Conservation (phyloP, 2,329 filamentous ascomycete genomes). For the Paramyrothecium sp. region DNA sequence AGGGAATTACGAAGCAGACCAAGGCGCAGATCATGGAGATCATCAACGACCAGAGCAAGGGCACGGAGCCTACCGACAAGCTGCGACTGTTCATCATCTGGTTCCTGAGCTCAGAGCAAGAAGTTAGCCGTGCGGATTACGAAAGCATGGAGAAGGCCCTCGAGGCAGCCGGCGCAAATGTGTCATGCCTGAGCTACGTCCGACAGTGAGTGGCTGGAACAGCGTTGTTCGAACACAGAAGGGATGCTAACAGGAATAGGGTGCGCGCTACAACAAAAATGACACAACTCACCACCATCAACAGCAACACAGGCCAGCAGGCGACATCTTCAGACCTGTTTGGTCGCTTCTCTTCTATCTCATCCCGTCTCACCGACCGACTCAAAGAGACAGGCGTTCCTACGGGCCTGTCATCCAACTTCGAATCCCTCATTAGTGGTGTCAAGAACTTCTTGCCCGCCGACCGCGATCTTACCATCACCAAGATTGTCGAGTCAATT, state of each 20-base stretch:
- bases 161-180: slow-evolving; percentile 71
- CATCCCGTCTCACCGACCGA: slow-evolving; percentile 86
- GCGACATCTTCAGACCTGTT: slow-evolving; percentile 74
- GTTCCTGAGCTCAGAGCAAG: slow-evolving; percentile 91
- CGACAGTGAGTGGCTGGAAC: slow-evolving; percentile 61
- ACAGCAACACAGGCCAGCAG: slow-evolving; percentile 67
- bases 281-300: slow-evolving; percentile 94
- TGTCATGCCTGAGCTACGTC: slow-evolving; percentile 78
- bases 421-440: slow-evolving; percentile 90
- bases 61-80: slow-evolving; percentile 83
- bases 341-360: slow-evolving; percentile 88
- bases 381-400: slow-evolving; percentile 88
- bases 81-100: slow-evolving; percentile 94
- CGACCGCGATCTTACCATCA: slow-evolving; percentile 93
- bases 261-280: slow-evolving; percentile 94
- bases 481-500: slow-evolving; percentile 95
- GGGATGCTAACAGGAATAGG: slow-evolving; percentile 38
- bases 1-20: slow-evolving; percentile 86
- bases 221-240: not conserved
- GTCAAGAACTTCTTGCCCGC: slow-evolving; percentile 98
- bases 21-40: slow-evolving; percentile 87
- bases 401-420: slow-evolving; percentile 68
- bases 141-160: slow-evolving; percentile 84
- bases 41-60: slow-evolving; percentile 78
- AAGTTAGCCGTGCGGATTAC: slow-evolving; percentile 79